These are phyloP conservation scores for Raffaelea ambrosiae DNA, from an alignment of 2,329 filamentous ascomycete species.

Conservation along the genomic window DNA sequence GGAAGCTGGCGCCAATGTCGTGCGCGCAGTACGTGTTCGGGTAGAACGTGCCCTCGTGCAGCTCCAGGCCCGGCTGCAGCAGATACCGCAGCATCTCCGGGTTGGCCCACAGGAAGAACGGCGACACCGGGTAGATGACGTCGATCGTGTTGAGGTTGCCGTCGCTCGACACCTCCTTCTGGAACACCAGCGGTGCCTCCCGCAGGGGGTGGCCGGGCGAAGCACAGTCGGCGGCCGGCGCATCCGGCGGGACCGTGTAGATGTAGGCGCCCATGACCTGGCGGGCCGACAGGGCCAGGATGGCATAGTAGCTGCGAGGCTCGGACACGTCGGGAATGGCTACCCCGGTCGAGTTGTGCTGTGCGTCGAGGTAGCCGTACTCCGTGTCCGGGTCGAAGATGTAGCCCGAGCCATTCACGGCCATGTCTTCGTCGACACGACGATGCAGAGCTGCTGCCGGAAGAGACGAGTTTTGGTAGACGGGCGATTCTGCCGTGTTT, in stretches of 20 bases:
- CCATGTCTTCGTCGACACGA: conserved; percentile 61
- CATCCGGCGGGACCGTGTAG: no score
- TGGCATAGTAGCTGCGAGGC: conserved; percentile 66
- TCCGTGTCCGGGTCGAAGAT: conserved; percentile 12
- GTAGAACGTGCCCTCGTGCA: conserved; percentile 72
- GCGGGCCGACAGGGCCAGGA: conserved; percentile 67
- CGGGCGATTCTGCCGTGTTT: not conserved
- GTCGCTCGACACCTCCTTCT: conserved; percentile 79
- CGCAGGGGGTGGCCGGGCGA: no score
- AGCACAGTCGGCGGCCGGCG: no score
- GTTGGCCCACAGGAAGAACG: conserved; percentile 78
- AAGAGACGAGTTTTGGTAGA: no score
- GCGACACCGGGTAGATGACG: conserved; percentile 76
- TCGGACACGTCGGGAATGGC: conserved; percentile 61
- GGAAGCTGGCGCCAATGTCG: conserved; percentile 62
- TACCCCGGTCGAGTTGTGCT: conserved; percentile 50
- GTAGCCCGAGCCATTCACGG: conserved; percentile 52
- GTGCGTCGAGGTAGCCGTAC: conserved; percentile 42
- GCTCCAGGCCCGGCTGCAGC: conserved; percentile 69
- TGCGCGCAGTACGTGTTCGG: conserved; percentile 74
- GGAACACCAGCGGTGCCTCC: conserved; percentile 62
- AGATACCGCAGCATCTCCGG: conserved; percentile 71
- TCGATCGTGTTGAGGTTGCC: conserved; percentile 79
- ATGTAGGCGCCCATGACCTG: conserved; percentile 49
- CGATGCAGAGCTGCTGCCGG: no score